Percentiles rank a stretch among this genome's conserved stretches.
These are phyloP conservation scores for Trypanosomatidae sp. DNA, from an alignment of 208 protist genomes.

Conservation along the genomic window DNA sequence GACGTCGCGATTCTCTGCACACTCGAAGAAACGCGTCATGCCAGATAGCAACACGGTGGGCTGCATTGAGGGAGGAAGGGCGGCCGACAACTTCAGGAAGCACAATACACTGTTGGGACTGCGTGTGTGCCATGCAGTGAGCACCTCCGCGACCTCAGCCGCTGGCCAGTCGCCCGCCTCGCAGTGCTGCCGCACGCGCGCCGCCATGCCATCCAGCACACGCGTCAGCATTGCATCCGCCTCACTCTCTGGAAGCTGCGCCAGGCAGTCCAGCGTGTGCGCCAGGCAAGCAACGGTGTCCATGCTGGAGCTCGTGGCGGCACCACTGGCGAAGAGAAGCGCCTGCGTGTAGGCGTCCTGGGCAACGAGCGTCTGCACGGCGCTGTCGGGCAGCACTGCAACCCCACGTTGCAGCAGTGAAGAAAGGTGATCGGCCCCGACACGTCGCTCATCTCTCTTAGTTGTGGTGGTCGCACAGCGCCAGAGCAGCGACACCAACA, in stretches of 20 bases:
- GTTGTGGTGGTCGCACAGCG: not conserved
- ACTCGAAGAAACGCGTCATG: slow-evolving; percentile 18
- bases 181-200: slow-evolving; percentile 7
- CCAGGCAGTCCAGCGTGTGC: slow-evolving; percentile 28
- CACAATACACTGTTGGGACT: slow-evolving; percentile 25
- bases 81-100: slow-evolving; percentile 18
- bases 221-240: slow-evolving; percentile 1
- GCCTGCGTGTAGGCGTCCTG: slow-evolving; percentile 32
- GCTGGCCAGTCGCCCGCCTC: slow-evolving; percentile 6
- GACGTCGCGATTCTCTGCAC: slow-evolving; percentile 3
- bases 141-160: slow-evolving; percentile 20
- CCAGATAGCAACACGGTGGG: slow-evolving; percentile 18
- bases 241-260: slow-evolving; percentile 13
- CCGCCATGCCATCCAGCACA: not conserved
- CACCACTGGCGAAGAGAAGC: slow-evolving; percentile 25
- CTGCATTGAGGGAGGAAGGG: slow-evolving; percentile 20
- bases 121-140: slow-evolving; percentile 31
- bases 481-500: slow-evolving; percentile 6
- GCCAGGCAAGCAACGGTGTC: slow-evolving; percentile 18
- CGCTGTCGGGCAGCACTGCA: slow-evolving; percentile 9
- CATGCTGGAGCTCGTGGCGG: slow-evolving; percentile 1
- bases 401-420: slow-evolving; percentile 8
- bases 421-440: slow-evolving; percentile 1
- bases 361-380: slow-evolving; percentile 1
- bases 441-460: not conserved